These are phyloP conservation scores for Dichotomopilus funicola DNA, from an alignment of 2,329 filamentous ascomycete genomes.

Conservation along the genomic window DNA sequence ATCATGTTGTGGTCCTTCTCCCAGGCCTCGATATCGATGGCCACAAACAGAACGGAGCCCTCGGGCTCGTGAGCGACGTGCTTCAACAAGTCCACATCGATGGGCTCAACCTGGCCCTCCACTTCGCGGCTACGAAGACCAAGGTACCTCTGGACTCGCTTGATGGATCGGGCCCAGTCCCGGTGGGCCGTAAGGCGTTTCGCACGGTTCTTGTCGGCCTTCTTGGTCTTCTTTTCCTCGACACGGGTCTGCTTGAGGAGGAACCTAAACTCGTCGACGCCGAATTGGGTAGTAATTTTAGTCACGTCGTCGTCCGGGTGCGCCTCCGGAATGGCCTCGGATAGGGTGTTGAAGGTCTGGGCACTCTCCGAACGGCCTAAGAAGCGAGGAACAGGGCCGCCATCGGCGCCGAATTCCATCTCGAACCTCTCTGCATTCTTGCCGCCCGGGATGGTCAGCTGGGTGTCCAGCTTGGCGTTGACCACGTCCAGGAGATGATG, in stretches of 20 bases:
- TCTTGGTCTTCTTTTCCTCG: constrained; percentile 41
- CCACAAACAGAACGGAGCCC: constrained; percentile 61
- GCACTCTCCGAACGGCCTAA: constrained; percentile 50
- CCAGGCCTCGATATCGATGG: constrained; percentile 76
- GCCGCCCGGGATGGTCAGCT: constrained; percentile 52
- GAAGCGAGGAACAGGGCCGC: constrained; percentile 60
- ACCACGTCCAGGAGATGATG: constrained; percentile 57
- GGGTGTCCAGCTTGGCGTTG: constrained; percentile 50
- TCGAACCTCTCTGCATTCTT: constrained; percentile 49
- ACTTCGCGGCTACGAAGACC: constrained; percentile 48
- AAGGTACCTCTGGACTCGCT: constrained; percentile 62
- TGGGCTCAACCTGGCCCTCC: constrained; percentile 12
- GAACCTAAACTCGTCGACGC: constrained; percentile 43
- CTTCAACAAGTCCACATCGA: constrained; percentile 37
- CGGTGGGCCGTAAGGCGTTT: constrained; percentile 45
- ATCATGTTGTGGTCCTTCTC: constrained; percentile 61
- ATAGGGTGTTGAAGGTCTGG: constrained; percentile 29
- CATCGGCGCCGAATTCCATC: constrained; percentile 53
- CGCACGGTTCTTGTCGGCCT: constrained; percentile 40
- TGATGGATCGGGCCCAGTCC: constrained; percentile 49
- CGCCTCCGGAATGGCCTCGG: constrained; percentile 32
- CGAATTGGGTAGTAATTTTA: constrained; percentile 29
- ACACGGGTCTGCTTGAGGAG: constrained; percentile 48
- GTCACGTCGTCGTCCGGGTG: constrained; percentile 30
- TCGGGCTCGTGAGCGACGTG: constrained; percentile 43